A percentile compares a stretch with the other conserved stretches of the same genome.
Conservation (phyloP, 805 yeast genomes). For the Lachancea sp. region DNA sequence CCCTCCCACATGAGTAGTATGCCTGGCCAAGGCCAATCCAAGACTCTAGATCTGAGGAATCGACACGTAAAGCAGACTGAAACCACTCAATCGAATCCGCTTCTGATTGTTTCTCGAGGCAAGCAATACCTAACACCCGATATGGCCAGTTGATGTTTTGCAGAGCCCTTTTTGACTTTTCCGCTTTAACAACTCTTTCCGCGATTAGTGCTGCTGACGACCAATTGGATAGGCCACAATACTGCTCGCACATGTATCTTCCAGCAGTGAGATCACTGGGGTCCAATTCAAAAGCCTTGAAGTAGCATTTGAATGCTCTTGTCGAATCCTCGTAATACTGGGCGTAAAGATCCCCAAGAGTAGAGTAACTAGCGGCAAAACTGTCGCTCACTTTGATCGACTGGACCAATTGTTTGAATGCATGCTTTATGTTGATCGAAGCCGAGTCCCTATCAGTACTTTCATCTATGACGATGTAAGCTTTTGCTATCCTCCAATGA, state of each 20-base stretch:
- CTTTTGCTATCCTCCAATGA: conserved; percentile 69
- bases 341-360: conserved; percentile 69
- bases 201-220: conserved; percentile 72
- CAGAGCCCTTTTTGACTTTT: conserved; percentile 47
- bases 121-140: conserved; percentile 74
- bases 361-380: conserved; percentile 74
- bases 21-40: conserved; percentile 99
- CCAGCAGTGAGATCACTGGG: conserved; percentile 72
- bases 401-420: conserved; percentile 52
- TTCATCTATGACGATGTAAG: conserved; percentile 38
- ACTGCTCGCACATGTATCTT: conserved; percentile 59
- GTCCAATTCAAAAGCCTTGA: conserved; percentile 84
- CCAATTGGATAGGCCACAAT: conserved; percentile 72
- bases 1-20: conserved; percentile 73
- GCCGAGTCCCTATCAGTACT: conserved; percentile 20
- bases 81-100: conserved; percentile 81
- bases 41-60: conserved; percentile 62
- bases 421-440: conserved; percentile 34
- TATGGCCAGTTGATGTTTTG: conserved; percentile 72
- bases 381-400: conserved; percentile 59
- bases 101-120: conserved; percentile 64
- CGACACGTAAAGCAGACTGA: conserved; percentile 73
- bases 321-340: conserved; percentile 49
- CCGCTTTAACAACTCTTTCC: conserved; percentile 56
- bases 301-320: conserved; percentile 80